Percentiles rank a stretch among this genome's conserved stretches.
Evolutionary conservation across 2,329 filamentous ascomycete genomes (phyloP).

Genomic region (Teratosphaeria zuluensis): DNA sequence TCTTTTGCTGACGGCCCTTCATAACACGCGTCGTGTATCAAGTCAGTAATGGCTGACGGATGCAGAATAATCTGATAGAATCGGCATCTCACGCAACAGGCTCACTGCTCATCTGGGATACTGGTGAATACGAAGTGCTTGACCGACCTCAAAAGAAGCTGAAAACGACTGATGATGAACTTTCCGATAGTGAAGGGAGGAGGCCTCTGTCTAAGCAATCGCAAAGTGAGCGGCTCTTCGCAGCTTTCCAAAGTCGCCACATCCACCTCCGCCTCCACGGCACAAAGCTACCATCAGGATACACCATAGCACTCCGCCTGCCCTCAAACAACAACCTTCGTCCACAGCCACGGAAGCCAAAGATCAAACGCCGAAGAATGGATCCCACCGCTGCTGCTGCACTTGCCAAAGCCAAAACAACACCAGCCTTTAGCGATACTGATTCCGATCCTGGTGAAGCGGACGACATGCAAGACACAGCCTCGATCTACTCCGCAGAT

Average conservation of each 20-base stretch:
- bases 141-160: slow-evolving; percentile 12
- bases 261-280: slow-evolving; percentile 35
- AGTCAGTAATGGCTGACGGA: slow-evolving; percentile 4
- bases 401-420: slow-evolving; percentile 1
- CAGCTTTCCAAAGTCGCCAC: slow-evolving; percentile 29
- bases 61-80: slow-evolving; percentile 37
- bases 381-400: slow-evolving; percentile 10
- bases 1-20: too few species aligned
- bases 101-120: slow-evolving; percentile 38
- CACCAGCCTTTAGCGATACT: slow-evolving; percentile 11
- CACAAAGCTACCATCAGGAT: slow-evolving; percentile 27
- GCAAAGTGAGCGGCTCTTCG: slow-evolving; percentile 29
- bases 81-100: slow-evolving; percentile 33
- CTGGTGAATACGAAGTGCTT: slow-evolving; percentile 34
- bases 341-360: slow-evolving; percentile 17
- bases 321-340: slow-evolving; percentile 25
- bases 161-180: slow-evolving; percentile 25
- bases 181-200: slow-evolving; percentile 16
- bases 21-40: background rate
- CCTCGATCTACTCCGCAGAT: slow-evolving; percentile 1
- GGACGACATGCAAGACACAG: slow-evolving; percentile 3
- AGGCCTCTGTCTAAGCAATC: slow-evolving; percentile 1
- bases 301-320: slow-evolving; percentile 32
- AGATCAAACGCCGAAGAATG: slow-evolving; percentile 19
- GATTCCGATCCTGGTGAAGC: slow-evolving; percentile 4